These are phyloP conservation scores for Xanthoparmelia taractica DNA, from an alignment of 495 filamentous ascomycete species.

Conservation along the genomic window DNA sequence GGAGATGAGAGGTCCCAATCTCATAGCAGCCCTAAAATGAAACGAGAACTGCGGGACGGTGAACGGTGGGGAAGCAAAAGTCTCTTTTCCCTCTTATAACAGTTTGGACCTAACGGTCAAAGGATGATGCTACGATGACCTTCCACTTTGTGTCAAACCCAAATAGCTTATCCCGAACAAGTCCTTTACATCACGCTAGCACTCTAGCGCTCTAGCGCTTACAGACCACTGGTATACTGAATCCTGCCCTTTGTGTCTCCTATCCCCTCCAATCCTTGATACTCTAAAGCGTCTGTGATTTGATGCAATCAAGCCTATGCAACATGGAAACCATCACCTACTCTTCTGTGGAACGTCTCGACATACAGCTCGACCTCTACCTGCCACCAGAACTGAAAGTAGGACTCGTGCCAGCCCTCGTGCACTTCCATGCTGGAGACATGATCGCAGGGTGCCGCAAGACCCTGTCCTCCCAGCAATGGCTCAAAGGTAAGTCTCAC, in stretches of 20 bases:
- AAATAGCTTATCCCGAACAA: too few species aligned
- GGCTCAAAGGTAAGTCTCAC: constrained; percentile 1
- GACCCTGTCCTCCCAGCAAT: not conserved
- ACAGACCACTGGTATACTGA: not conserved
- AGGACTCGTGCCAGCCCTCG: constrained; percentile 29
- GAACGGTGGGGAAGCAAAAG: too few species aligned
- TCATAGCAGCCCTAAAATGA: not conserved
- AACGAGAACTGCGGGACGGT: too few species aligned
- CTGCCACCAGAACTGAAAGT: constrained; percentile 13
- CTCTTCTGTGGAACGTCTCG: constrained; percentile 29
- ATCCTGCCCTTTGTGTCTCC: not conserved
- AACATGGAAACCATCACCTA: constrained; percentile 27
- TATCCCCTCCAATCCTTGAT: not conserved
- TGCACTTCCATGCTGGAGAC: constrained; percentile 37
- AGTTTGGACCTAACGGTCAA: too few species aligned
- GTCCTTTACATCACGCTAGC: not conserved
- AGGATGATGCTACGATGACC: not conserved
- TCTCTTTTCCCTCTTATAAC: too few species aligned
- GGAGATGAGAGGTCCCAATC: not conserved
- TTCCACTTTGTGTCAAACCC: not conserved
- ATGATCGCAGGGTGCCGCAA: constrained; percentile 34
- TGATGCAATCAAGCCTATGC: not conserved
- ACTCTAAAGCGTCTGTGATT: not conserved
- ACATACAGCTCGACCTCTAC: constrained; percentile 33
- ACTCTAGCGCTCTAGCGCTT: not conserved